phyloP scores from a whole-genome alignment of 1,139 yeast species.

The Trichomonascaceae sp. region DNA sequence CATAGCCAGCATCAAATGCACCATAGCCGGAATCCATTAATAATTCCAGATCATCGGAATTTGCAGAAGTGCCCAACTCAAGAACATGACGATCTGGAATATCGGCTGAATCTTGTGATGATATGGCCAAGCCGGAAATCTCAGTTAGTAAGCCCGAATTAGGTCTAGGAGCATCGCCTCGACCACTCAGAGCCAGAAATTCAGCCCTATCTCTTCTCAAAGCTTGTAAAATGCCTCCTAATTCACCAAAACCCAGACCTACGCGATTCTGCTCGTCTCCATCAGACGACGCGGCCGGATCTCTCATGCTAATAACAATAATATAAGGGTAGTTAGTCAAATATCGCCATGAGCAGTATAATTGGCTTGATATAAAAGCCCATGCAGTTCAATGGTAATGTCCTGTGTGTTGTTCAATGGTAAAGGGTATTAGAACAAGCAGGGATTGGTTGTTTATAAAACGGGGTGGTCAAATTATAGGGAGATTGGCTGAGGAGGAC shows the following conservation, averaged over 20 bases:
- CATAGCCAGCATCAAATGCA: background rate
- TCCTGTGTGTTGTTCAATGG: background rate
- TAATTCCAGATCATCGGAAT: background rate
- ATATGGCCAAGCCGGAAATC: background rate
- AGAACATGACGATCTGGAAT: background rate
- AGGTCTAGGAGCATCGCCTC: background rate
- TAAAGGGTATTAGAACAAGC: background rate
- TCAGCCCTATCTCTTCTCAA: constrained; percentile 2
- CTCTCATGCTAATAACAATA: background rate
- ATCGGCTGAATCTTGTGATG: background rate
- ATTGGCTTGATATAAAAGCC: background rate
- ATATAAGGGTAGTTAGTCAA: background rate
- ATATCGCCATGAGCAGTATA: background rate
- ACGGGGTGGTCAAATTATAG: background rate
- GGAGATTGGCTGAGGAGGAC: background rate
- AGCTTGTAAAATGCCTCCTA: background rate
- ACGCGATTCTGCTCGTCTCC: background rate
- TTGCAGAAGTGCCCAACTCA: background rate
- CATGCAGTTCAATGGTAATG: background rate
- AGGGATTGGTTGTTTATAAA: background rate
- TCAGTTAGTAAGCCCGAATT: background rate
- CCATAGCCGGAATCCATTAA: background rate
- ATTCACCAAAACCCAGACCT: background rate
- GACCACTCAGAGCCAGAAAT: background rate
- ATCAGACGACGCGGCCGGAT: background rate